Evolutionary conservation across 2,329 filamentous ascomycete species (phyloP), one percentile per base, ranked within the genome.

Genomic region (Rhynchosporium graminicola): DNA sequence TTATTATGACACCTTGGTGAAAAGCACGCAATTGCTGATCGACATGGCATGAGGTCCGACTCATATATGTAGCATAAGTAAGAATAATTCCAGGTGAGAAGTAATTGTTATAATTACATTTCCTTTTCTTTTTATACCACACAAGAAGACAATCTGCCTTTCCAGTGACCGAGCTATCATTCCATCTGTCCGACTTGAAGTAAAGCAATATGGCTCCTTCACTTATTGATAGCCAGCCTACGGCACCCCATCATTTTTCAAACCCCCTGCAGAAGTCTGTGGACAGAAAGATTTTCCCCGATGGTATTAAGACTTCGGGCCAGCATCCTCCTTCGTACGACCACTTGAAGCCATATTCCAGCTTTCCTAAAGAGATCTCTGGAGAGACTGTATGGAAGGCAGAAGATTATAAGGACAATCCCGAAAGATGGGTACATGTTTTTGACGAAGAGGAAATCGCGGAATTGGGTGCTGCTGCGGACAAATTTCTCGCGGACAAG

Each of bases 371-470:
- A 63, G 77, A 87, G 64, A 91, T 93, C 73, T 80, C 80, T 0
- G 90, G 90, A 10, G 83, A 84, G 0, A 93, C 89, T 0, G 85
- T 90, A 36, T 95, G 91, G 91, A 80, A 82, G 59, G 80, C 71
- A n/a, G 71, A 73, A 42, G 71, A 74, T 50, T 74, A 74, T 64
- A 64, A 57, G 5, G 67, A 73, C 48, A 73, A 71, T 51, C 71
- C 70, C 2, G 71, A 74, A 61, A 59, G 82, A 74, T 94, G 90
- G 90, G 87, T 87, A 4, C 89, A 92, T 76, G 77, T 77, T 7
- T 90, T 93, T 73, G 87, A 82, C 0, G 75, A 80, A 0, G 81
- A 84, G 1, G 90, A 94, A 74, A 78, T 92, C 26, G 76, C 78
- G 9, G 90, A 93, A 72, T 78, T 95, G 56, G 84, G 84, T 70